A percentile compares a stretch with the other conserved stretches of the same genome.
Evolutionary conservation across 2,329 filamentous ascomycete species (phyloP).

Genomic region (Ophiostoma sp.): DNA sequence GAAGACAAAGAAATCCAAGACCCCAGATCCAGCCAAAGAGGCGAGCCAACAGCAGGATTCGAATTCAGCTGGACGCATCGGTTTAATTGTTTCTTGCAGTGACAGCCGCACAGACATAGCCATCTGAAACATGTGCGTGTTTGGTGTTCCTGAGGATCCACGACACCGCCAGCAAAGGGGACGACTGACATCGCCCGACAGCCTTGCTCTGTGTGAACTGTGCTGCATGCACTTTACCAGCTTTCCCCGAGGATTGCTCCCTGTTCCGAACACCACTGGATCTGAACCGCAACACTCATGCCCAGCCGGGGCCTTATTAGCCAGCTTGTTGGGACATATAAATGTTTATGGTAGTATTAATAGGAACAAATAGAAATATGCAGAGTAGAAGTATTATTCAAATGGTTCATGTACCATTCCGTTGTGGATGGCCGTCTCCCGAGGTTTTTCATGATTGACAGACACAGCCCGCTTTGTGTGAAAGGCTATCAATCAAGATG

Average conservation of each 20-base stretch:
- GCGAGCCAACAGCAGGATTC: no score
- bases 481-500: no score
- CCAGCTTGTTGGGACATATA: neutral
- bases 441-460: neutral
- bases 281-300: neutral
- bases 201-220: neutral
- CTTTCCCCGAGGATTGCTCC: neutral
- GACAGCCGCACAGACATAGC: neutral
- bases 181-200: neutral
- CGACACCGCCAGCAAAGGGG: neutral
- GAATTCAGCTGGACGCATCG: no score
- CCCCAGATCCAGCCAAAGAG: neutral
- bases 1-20: neutral
- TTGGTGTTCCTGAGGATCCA: neutral
- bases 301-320: no score
- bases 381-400: neutral
- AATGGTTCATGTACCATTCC: neutral
- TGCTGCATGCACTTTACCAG: neutral
- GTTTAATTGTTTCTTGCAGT: no score
- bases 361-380: no score
- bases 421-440: neutral
- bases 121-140: no score
- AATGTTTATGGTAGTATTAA: neutral
- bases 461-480: no score
- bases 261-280: neutral